Evolutionary conservation across 768 basidiomycete species (phyloP).

Genomic region (Coprinopsis strossmayeri): DNA sequence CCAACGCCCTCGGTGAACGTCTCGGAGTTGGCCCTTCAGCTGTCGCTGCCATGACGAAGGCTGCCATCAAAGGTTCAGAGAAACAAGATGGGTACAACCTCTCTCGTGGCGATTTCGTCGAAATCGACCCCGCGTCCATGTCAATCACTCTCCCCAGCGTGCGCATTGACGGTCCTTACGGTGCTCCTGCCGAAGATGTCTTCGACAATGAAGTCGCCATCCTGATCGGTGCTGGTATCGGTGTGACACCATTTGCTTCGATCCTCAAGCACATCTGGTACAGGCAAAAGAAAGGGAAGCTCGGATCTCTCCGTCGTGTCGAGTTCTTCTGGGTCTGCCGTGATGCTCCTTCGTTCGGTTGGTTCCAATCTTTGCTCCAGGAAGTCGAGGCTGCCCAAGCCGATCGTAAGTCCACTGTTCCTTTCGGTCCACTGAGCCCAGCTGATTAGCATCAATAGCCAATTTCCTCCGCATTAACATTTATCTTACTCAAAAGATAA

Average conservation of each 20-base stretch:
- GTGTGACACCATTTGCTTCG: conserved; percentile 92
- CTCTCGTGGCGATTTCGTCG: conserved; percentile 74
- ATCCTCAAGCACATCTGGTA: conserved; percentile 98
- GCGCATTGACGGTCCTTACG: conserved; percentile 87
- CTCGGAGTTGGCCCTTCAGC: conserved; percentile 76
- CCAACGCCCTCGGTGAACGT: conserved; percentile 75
- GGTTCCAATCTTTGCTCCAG: conserved; percentile 88
- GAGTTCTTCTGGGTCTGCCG: conserved; percentile 95
- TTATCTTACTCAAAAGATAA: conserved; percentile 83
- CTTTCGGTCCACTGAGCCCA: neutral
- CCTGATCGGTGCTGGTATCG: conserved; percentile 92
- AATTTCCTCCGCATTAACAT: conserved; percentile 91
- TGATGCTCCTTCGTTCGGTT: conserved; percentile 95
- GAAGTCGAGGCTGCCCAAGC: conserved; percentile 86
- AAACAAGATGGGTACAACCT: conserved; percentile 47
- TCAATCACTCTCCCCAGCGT: conserved; percentile 57
- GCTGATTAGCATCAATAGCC: conserved; percentile 36
- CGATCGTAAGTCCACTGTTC: conserved; percentile 57
- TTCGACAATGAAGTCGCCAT: conserved; percentile 83
- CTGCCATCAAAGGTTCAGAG: conserved; percentile 71
- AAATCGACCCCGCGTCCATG: conserved; percentile 52
- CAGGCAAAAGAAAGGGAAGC: conserved; percentile 68
- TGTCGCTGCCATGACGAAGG: conserved; percentile 71
- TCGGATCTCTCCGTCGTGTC: conserved; percentile 80
- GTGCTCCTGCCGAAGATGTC: conserved; percentile 89